A percentile compares a stretch with the other conserved stretches of the same genome.
These are phyloP conservation scores for Hibiscus tridactylites DNA, from an alignment of 345 rosid species.

Conservation along the genomic window DNA sequence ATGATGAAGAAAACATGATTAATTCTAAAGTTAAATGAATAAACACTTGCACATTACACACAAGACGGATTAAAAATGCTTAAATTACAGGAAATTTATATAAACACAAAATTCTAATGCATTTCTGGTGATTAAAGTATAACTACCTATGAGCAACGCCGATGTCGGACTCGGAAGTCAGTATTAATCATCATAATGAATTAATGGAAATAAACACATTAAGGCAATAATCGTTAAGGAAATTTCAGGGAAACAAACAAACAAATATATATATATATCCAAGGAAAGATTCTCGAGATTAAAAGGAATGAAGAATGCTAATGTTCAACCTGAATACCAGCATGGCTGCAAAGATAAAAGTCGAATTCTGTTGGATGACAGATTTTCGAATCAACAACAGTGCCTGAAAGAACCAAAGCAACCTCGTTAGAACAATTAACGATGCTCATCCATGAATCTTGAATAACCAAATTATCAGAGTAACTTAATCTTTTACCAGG, in stretches of 20 bases:
- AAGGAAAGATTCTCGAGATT: no score
- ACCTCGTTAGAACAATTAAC: background rate
- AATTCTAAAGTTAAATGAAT: background rate
- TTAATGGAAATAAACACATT: no score
- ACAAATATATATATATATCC: no score
- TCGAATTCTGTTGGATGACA: constrained; percentile 98
- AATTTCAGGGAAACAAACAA: no score
- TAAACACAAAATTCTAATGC: background rate
- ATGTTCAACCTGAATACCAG: constrained; percentile 82
- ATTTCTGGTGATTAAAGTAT: no score
- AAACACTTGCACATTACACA: background rate
- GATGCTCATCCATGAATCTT: background rate
- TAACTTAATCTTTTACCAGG: constrained; percentile 53
- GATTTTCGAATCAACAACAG: constrained; percentile 87
- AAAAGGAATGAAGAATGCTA: background rate
- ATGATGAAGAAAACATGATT: background rate
- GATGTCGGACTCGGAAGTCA: background rate
- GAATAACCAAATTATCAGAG: background rate
- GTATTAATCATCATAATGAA: background rate
- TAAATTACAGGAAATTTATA: background rate
- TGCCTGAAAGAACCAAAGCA: constrained; percentile 41
- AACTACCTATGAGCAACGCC: no score
- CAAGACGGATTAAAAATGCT: background rate
- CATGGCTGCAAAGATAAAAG: constrained; percentile 97
- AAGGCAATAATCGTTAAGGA: no score